A percentile compares a stretch with the other conserved stretches of the same genome.
These are phyloP conservation scores for Exidia glandulosa DNA, from an alignment of 768 basidiomycete genomes.

Conservation along the genomic window DNA sequence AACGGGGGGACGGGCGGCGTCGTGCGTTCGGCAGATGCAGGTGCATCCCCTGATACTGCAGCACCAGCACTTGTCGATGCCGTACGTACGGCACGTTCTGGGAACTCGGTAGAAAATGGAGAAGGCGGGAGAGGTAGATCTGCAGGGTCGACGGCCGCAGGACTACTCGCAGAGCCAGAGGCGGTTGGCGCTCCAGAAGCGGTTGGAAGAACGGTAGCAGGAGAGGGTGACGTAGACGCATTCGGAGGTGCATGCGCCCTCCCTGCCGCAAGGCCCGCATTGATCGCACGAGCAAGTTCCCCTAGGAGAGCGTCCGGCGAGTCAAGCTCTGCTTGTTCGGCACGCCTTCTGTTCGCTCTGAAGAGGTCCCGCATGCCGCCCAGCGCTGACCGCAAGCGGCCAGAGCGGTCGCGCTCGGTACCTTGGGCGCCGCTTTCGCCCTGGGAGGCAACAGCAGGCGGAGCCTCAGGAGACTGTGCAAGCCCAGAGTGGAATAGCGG, in stretches of 20 bases:
- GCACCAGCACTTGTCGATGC: constrained; percentile 12
- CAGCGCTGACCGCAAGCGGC: constrained; percentile 2
- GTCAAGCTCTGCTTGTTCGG: constrained; percentile 21
- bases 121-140: not conserved
- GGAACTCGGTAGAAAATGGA: not conserved
- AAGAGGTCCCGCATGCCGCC: constrained; percentile 6
- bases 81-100: constrained; percentile 1
- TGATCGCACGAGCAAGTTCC: constrained; percentile 75
- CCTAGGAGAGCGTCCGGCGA: constrained; percentile 63
- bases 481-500: constrained; percentile 36
- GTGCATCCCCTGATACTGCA: constrained; percentile 43
- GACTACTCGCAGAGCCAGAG: not conserved
- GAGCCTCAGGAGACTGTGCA: constrained; percentile 5
- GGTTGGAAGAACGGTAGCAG: not conserved
- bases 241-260: constrained; percentile 10
- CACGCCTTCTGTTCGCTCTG: not conserved
- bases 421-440: not conserved
- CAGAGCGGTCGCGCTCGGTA: not conserved
- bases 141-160: not conserved
- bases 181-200: not conserved
- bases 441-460: constrained; percentile 15
- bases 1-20: not conserved
- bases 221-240: not conserved
- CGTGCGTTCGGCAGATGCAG: not conserved
- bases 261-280: constrained; percentile 50